These are phyloP conservation scores for Termitomyces bulborhizus DNA, from an alignment of 768 basidiomycete genomes.

Conservation along the genomic window DNA sequence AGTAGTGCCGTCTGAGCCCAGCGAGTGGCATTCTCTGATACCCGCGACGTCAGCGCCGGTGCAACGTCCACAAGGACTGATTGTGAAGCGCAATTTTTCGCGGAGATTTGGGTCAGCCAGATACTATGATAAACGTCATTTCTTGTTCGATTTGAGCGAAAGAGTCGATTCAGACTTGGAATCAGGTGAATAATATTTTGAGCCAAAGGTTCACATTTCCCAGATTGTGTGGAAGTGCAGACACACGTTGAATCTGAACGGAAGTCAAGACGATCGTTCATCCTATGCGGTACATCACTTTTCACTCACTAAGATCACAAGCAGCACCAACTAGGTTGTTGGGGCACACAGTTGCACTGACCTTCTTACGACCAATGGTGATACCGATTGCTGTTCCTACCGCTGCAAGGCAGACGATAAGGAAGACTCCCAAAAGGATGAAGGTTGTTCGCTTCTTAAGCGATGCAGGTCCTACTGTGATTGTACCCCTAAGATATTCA, in stretches of 20 bases:
- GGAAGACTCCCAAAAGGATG: conserved; percentile 25
- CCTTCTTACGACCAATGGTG: conserved; percentile 26
- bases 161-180: conserved; percentile 41
- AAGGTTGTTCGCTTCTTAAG: conserved; percentile 13
- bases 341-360: conserved; percentile 25
- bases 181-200: conserved; percentile 43
- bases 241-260: conserved; percentile 55
- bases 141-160: conserved; percentile 39
- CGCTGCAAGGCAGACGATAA: conserved; percentile 31
- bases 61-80: conserved; percentile 50
- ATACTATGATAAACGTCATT: conserved; percentile 40
- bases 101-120: conserved; percentile 42
- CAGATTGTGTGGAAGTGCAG: conserved; percentile 39
- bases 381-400: conserved; percentile 42
- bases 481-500: background rate
- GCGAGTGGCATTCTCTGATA: conserved; percentile 40
- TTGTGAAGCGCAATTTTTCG: conserved; percentile 47
- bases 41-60: conserved; percentile 30
- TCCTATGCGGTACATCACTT: background rate
- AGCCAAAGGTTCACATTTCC: conserved; percentile 48
- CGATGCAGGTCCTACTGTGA: background rate
- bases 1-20: conserved; percentile 59
- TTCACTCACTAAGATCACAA: conserved; percentile 50
- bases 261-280: background rate
- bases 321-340: conserved; percentile 39